Percentiles rank a stretch among this genome's conserved stretches.
phyloP scores from a whole-genome alignment of 441 rosid genomes.

The Euphorbia schlechtendalii region DNA sequence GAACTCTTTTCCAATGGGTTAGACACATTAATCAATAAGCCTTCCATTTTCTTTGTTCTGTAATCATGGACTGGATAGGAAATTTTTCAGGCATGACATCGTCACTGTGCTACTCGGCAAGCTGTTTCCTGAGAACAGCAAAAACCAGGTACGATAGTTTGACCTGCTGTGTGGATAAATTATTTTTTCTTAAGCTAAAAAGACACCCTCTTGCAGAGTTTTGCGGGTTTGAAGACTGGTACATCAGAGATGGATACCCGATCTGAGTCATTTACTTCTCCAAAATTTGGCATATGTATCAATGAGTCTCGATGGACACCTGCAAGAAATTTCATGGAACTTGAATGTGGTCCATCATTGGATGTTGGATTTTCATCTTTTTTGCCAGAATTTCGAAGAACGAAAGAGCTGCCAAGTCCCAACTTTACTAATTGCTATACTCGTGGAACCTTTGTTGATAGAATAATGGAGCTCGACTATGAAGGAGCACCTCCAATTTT shows the following conservation, averaged over 20 bases:
- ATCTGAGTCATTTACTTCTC: constrained; percentile 23
- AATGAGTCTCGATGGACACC: constrained; percentile 23
- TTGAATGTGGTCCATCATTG: constrained; percentile 23
- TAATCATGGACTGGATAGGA: constrained; percentile 23
- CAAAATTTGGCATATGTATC: constrained; percentile 15
- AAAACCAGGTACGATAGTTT: constrained; percentile 36
- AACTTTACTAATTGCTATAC: constrained; percentile 24
- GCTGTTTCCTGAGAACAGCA: constrained; percentile 34
- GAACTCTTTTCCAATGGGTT: constrained; percentile 48
- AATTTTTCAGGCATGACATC: constrained; percentile 41
- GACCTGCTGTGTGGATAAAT: constrained; percentile 11
- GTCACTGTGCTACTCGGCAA: constrained; percentile 47
- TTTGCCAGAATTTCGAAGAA: constrained; percentile 27
- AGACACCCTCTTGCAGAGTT: constrained; percentile 27
- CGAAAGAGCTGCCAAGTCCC: constrained; percentile 18
- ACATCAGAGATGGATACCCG: constrained; percentile 21
- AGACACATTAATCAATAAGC: constrained; percentile 19
- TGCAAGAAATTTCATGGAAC: constrained; percentile 24
- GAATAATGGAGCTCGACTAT: constrained; percentile 24
- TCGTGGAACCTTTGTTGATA: constrained; percentile 20
- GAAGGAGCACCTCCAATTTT: constrained; percentile 18
- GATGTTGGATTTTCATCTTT: constrained; percentile 23
- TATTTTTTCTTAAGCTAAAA: constrained; percentile 17
- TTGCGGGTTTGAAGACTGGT: constrained; percentile 19
- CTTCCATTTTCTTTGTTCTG: constrained; percentile 17